A percentile compares a stretch with the other conserved stretches of the same genome.
phyloP scores from a whole-genome alignment of 1,284 basidiomycete genomes.

The Microstroma glucosiphilum region DNA sequence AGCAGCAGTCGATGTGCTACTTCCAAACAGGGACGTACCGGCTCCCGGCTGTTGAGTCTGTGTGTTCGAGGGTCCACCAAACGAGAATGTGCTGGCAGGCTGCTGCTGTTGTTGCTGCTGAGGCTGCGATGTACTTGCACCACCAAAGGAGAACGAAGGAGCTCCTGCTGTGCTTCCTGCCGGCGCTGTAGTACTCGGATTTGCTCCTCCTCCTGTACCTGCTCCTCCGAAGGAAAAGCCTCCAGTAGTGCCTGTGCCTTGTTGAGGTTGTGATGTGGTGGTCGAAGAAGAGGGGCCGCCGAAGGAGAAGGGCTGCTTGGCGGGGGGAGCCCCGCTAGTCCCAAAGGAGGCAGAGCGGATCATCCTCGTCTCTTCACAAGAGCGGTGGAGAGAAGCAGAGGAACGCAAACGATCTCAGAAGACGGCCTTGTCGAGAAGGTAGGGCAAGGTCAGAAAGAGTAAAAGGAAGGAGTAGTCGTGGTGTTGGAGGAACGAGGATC shows the following conservation, averaged over 20 bases:
- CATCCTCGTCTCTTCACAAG: not conserved
- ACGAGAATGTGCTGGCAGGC: slow-evolving; percentile 16
- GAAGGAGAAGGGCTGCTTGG: slow-evolving; percentile 11
- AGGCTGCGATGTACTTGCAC: slow-evolving; percentile 18
- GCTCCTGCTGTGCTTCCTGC: not conserved
- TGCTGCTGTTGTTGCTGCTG: slow-evolving; percentile 12
- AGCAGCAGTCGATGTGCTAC: slow-evolving; percentile 12
- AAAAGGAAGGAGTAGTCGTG: too few relatives aligned
- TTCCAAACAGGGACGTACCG: not conserved
- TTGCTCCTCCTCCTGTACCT: not conserved
- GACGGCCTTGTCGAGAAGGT: too few relatives aligned
- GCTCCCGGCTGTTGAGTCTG: not conserved
- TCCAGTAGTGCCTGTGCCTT: slow-evolving; percentile 2
- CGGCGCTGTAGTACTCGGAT: slow-evolving; percentile 5
- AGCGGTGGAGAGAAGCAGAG: too few relatives aligned
- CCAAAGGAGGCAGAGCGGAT: slow-evolving; percentile 5
- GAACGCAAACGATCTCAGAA: too few relatives aligned
- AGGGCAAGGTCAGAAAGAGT: too few relatives aligned
- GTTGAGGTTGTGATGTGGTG: slow-evolving; percentile 8
- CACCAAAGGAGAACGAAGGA: slow-evolving; percentile 5
- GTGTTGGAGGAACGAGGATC: too few relatives aligned
- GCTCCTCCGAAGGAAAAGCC: slow-evolving; percentile 14
- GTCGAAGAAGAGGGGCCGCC: not conserved
- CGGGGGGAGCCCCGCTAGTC: not conserved
- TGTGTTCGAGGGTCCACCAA: slow-evolving; percentile 13